Evolutionary conservation across 441 rosid species (phyloP).

Genomic region (Arabidopsis lyrata): DNA sequence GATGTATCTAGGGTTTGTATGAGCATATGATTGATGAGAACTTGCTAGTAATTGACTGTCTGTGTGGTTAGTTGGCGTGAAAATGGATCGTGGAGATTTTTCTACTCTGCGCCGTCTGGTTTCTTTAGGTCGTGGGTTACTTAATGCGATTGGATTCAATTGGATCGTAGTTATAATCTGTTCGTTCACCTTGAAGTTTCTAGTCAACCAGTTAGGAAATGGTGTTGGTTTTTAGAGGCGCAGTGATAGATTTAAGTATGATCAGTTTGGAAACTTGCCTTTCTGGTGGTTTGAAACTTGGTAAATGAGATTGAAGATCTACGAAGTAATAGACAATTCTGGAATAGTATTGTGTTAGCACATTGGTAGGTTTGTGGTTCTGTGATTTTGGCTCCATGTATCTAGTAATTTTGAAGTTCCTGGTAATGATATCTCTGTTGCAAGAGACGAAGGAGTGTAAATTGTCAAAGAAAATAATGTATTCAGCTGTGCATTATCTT

Average conservation of each 20-base stretch:
- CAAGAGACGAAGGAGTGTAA: slow-evolving; percentile 3
- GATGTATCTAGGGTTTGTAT: slow-evolving; percentile 33
- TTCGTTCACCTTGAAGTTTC: neutral
- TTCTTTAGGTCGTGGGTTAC: slow-evolving; percentile 25
- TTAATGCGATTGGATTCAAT: slow-evolving; percentile 27
- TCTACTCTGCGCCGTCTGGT: slow-evolving; percentile 18
- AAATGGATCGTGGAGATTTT: slow-evolving; percentile 19
- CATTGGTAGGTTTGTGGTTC: slow-evolving; percentile 23
- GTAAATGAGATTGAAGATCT: neutral
- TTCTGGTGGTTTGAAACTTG: slow-evolving; percentile 8
- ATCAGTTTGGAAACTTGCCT: neutral
- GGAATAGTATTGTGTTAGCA: slow-evolving; percentile 10
- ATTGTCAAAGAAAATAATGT: neutral
- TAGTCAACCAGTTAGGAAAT: slow-evolving; percentile 7
- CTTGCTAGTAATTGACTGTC: slow-evolving; percentile 29
- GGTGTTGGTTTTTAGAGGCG: slow-evolving; percentile 6
- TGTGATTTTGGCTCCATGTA: neutral
- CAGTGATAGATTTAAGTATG: neutral
- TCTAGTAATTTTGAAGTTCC: slow-evolving; percentile 17
- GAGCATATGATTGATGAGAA: slow-evolving; percentile 4
- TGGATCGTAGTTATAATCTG: slow-evolving; percentile 10
- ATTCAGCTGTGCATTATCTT: slow-evolving; percentile 2
- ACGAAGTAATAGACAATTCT: neutral
- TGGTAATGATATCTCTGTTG: neutral
- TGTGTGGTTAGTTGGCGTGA: slow-evolving; percentile 13